These are phyloP conservation scores for Pythium insidiosum DNA, from an alignment of 352 stramenopile species.

Conservation along the genomic window DNA sequence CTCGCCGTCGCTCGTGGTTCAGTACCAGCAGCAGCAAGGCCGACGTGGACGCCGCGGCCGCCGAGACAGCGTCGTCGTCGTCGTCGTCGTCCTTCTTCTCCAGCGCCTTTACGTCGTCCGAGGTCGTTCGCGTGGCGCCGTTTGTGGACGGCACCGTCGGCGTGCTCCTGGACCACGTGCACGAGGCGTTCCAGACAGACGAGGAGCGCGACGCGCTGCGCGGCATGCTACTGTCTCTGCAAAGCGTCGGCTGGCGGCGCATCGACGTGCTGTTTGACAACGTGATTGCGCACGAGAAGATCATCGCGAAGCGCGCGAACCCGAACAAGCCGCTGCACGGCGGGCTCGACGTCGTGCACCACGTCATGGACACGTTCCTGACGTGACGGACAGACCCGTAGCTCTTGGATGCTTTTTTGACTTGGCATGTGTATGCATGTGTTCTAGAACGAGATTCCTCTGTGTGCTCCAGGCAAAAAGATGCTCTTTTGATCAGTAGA, in stretches of 20 bases:
- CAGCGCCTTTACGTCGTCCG: neutral
- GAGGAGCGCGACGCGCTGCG: conserved; percentile 49
- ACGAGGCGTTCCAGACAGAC: conserved; percentile 61
- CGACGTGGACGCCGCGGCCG: neutral
- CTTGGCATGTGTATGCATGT: too few relatives aligned
- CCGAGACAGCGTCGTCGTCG: neutral
- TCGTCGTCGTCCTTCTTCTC: conserved; percentile 8
- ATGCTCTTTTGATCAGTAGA: too few relatives aligned
- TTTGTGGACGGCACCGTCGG: conserved; percentile 42
- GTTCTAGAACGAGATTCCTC: too few relatives aligned
- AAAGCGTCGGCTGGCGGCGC: conserved; percentile 64
- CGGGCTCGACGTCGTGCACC: conserved; percentile 64
- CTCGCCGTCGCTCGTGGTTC: neutral
- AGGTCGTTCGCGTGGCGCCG: conserved; percentile 26
- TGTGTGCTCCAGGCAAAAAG: too few relatives aligned
- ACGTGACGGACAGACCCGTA: conserved; percentile 20
- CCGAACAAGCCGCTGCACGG: conserved; percentile 42
- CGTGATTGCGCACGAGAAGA: conserved; percentile 65
- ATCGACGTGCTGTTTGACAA: conserved; percentile 68
- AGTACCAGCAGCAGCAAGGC: neutral
- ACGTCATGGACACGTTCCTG: conserved; percentile 68
- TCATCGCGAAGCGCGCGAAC: conserved; percentile 71
- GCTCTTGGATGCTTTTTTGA: too few relatives aligned
- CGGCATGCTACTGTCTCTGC: conserved; percentile 65
- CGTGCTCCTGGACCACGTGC: conserved; percentile 60